Base-by-base conservation (phyloP, 1,284 basidiomycete genomes). In the Cryptococcus amylolentus region DNA sequence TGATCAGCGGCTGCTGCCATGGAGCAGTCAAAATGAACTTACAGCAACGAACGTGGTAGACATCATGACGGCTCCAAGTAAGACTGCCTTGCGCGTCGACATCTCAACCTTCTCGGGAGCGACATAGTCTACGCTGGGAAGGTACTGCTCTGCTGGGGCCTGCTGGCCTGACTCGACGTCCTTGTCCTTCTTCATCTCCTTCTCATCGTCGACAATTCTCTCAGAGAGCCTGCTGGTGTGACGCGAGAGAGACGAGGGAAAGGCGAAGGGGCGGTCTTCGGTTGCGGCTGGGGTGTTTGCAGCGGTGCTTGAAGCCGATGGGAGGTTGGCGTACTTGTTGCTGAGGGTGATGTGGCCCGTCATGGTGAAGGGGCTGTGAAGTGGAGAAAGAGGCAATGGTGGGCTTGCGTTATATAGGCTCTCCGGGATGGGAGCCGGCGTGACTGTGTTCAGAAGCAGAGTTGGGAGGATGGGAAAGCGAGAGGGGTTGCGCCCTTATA, bases 61-160 rank as follows among this genome's bases (percentile, higher is more conserved):
- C 63, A 66, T 66, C 54, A 66, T 65, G 9, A 60, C 58, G 4
- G 57, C 26, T 5, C 60, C 64, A 4, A 68, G 56, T 9, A 63
- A 40, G n/a, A 63, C 40, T 49, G 55, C 61, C 35, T 57, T 57
- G 18, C 43, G 41, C 31, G 49, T 62, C 8, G 54, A 39, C 5
- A 20, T 31, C 23, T 27, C 40, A 39, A 23, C 47, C 37, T 51
- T 52, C 18, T 52, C 51, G 2, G 58, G 54, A 2, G n/a, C n/a
- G 16, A 23, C 41, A 42, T 42, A 49, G 23, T 50, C 51, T n/a
- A 52, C 38, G 20, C 37, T 42, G 9, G 28, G 49, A 16, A 54
- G 43, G 12, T 50, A 37, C 14, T 46, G 38, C 28, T 56, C 55
- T 9, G 43, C 43, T 1, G 49, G 50, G 35, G 50, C 52, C 41